phyloP scores from a whole-genome alignment of 2,329 filamentous ascomycete genomes.

The Venturia pyrina region DNA sequence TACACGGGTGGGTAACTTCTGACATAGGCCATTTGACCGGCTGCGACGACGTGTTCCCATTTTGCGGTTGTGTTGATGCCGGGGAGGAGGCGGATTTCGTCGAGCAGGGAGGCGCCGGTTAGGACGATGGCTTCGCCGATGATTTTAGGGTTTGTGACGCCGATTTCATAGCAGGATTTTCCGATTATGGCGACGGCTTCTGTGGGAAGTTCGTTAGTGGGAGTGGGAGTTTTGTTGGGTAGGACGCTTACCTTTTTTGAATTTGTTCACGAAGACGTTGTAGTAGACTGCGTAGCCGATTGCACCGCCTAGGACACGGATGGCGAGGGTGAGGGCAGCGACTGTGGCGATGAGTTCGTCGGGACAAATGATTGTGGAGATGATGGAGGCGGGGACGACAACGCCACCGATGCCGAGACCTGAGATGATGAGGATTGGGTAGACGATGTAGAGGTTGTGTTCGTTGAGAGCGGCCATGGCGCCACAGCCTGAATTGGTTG shows the following conservation, averaged over 20 bases:
- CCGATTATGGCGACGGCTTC: slow-evolving; percentile 9
- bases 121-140: slow-evolving; percentile 11
- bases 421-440: slow-evolving; percentile 49
- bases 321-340: slow-evolving; percentile 57
- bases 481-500: slow-evolving; percentile 36
- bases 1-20: slow-evolving; percentile 22
- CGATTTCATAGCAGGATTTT: slow-evolving; percentile 7
- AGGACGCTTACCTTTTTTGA: slow-evolving; percentile 11
- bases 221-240: neutral
- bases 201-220: neutral
- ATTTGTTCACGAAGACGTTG: slow-evolving; percentile 24
- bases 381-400: slow-evolving; percentile 57
- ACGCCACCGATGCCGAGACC: slow-evolving; percentile 58
- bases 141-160: neutral
- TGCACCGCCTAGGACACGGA: slow-evolving; percentile 57
- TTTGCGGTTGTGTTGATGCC: slow-evolving; percentile 13
- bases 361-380: slow-evolving; percentile 59
- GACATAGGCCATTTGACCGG: slow-evolving; percentile 20
- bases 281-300: slow-evolving; percentile 49
- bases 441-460: slow-evolving; percentile 46
- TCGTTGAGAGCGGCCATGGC: slow-evolving; percentile 40
- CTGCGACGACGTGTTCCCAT: slow-evolving; percentile 19
- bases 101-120: slow-evolving; percentile 7
- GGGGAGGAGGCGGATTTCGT: slow-evolving; percentile 5
- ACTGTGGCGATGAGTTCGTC: slow-evolving; percentile 62